Percentiles rank a stretch among this genome's conserved stretches.
phyloP scores from a whole-genome alignment of 2,329 filamentous ascomycete species.

The Thyridium curvatum region DNA sequence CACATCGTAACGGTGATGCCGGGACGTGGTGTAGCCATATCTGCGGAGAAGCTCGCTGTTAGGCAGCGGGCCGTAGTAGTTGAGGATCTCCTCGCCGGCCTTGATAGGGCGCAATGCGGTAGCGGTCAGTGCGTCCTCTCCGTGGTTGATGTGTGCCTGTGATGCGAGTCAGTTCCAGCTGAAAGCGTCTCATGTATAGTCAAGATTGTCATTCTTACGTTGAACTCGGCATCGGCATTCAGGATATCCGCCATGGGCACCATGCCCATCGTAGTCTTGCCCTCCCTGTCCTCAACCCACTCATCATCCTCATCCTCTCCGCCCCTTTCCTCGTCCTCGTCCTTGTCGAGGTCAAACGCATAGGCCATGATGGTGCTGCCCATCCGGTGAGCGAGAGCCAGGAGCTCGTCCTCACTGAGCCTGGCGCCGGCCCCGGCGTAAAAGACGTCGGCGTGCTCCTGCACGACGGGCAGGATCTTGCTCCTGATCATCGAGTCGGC shows the following conservation, averaged over 20 bases:
- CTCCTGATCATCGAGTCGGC: slow-evolving; percentile 64
- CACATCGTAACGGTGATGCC: slow-evolving; percentile 74
- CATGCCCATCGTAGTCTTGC: slow-evolving; percentile 67
- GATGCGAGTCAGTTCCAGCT: neutral
- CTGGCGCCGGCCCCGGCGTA: slow-evolving; percentile 27
- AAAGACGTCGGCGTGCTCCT: slow-evolving; percentile 38
- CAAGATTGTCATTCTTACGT: slow-evolving; percentile 57
- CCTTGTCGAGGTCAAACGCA: slow-evolving; percentile 71
- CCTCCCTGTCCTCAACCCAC: slow-evolving; percentile 59
- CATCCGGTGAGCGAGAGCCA: slow-evolving; percentile 65
- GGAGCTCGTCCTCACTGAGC: slow-evolving; percentile 36
- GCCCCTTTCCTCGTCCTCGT: slow-evolving; percentile 23
- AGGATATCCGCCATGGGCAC: slow-evolving; percentile 86
- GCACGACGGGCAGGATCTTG: slow-evolving; percentile 44
- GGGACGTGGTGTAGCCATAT: slow-evolving; percentile 80
- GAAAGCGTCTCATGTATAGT: neutral
- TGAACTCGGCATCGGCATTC: slow-evolving; percentile 84
- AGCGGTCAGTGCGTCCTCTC: slow-evolving; percentile 57
- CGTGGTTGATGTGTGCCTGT: slow-evolving; percentile 50
- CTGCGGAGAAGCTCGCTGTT: slow-evolving; percentile 76
- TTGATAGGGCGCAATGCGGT: slow-evolving; percentile 62
- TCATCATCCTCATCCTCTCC: slow-evolving; percentile 58
- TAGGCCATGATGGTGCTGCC: slow-evolving; percentile 89
- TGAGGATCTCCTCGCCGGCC: slow-evolving; percentile 72
- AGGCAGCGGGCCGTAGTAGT: slow-evolving; percentile 81